Evolutionary conservation across 1,284 basidiomycete genomes (phyloP).

Genomic region (Tremellales sp.): DNA sequence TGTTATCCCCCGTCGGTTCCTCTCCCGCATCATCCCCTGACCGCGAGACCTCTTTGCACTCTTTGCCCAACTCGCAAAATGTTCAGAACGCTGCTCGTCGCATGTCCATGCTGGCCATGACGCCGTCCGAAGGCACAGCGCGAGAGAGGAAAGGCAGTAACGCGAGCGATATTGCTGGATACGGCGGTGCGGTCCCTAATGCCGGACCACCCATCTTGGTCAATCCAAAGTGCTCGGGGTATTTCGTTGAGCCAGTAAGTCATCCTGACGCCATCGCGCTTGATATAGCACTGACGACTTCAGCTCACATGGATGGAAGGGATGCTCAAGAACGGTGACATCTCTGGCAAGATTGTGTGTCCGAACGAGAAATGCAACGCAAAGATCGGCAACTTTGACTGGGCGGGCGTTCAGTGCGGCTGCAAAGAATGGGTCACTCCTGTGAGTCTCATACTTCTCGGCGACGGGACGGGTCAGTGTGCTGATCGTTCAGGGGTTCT

Average conservation of each 20-base stretch:
- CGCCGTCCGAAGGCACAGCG: conserved; percentile 15
- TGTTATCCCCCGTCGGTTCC: conserved; percentile 19
- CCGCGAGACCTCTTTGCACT: conserved; percentile 9
- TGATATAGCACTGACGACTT: conserved; percentile 3
- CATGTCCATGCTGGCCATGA: conserved; percentile 34
- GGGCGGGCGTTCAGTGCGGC: conserved; percentile 90
- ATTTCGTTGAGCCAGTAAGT: conserved; percentile 90
- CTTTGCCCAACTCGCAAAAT: neutral
- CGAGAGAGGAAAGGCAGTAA: conserved; percentile 6
- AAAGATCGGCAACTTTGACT: conserved; percentile 94
- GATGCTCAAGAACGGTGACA: conserved; percentile 64
- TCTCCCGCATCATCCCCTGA: conserved; percentile 28
- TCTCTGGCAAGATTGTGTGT: conserved; percentile 84
- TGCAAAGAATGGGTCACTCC: conserved; percentile 88
- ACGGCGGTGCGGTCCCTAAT: neutral
- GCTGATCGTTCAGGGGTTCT: conserved; percentile 65
- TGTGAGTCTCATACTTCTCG: conserved; percentile 52
- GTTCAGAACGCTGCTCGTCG: neutral
- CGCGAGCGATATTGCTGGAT: conserved; percentile 1
- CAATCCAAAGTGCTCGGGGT: conserved; percentile 81
- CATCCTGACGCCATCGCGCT: neutral
- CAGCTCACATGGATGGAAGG: conserved; percentile 95
- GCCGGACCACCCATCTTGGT: conserved; percentile 63
- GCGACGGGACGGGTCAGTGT: neutral
- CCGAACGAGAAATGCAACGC: conserved; percentile 83